Percentiles rank a stretch among this genome's conserved stretches.
These are phyloP conservation scores for Quercus rubra DNA, from an alignment of 306 rosid species.

Conservation along the genomic window DNA sequence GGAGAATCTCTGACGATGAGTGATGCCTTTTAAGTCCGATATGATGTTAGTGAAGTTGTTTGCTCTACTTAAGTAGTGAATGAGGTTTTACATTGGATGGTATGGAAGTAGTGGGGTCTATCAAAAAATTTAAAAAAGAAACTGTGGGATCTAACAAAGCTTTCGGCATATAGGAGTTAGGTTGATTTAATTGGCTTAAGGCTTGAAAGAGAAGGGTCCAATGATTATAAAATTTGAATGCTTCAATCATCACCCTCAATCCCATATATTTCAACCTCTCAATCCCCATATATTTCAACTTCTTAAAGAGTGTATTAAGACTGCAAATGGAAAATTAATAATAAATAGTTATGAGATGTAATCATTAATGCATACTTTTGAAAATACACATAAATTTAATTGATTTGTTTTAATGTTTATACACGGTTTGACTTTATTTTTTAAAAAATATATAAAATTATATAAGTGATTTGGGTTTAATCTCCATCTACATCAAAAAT, in stretches of 20 bases:
- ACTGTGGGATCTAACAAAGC: not conserved
- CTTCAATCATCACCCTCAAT: not conserved
- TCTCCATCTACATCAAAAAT: fast-evolving
- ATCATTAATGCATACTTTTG: too few relatives aligned
- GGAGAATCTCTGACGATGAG: not conserved
- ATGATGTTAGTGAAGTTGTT: not conserved
- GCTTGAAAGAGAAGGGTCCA: not conserved
- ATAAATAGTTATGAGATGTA: too few relatives aligned
- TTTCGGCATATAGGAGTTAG: not conserved
- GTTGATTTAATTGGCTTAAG: not conserved
- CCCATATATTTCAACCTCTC: too few relatives aligned
- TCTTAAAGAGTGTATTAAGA: too few relatives aligned
- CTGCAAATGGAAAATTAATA: too few relatives aligned
- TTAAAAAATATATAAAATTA: too few relatives aligned
- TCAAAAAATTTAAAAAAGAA: not conserved
- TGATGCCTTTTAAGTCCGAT: not conserved
- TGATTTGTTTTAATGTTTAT: too few relatives aligned
- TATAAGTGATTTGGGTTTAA: fast-evolving
- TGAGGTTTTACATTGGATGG: not conserved
- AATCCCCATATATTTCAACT: too few relatives aligned
- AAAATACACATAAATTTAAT: too few relatives aligned
- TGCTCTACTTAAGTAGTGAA: not conserved
- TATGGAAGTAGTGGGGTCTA: not conserved
- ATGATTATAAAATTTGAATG: not conserved
- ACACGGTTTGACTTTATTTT: too few relatives aligned